These are phyloP conservation scores for Botrytis fabae DNA, from an alignment of 2,329 filamentous ascomycete genomes.

Conservation along the genomic window DNA sequence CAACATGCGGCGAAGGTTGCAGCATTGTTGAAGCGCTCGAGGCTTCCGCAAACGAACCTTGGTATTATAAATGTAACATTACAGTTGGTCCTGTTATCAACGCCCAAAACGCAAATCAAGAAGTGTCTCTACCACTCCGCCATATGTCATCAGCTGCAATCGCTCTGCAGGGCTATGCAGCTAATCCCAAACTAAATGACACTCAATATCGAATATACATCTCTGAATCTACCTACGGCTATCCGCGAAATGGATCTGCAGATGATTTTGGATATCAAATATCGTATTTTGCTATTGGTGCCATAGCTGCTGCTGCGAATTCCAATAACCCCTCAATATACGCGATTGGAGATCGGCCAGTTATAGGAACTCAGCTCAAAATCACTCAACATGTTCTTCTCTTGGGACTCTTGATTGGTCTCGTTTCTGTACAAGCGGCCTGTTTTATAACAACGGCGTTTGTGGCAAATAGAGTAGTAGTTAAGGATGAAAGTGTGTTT, in stretches of 20 bases:
- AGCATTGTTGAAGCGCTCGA: slow-evolving; percentile 41
- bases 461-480: background rate
- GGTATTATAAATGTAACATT: slow-evolving; percentile 24
- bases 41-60: slow-evolving; percentile 31
- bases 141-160: background rate
- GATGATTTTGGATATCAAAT: background rate
- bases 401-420: background rate
- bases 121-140: background rate
- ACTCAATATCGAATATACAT: background rate
- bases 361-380: background rate
- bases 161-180: background rate
- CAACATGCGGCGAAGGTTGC: slow-evolving; percentile 21
- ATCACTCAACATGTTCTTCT: background rate
- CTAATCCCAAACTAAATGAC: background rate
- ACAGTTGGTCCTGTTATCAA: slow-evolving; percentile 28
- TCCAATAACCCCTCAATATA: background rate
- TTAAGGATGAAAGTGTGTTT: background rate
- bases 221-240: background rate
- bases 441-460: background rate
- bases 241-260: background rate
- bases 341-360: background rate
- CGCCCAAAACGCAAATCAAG: background rate
- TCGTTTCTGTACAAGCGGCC: background rate
- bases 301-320: background rate
- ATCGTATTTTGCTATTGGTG: background rate